Percentiles rank a stretch among this genome's conserved stretches.
These are phyloP conservation scores for Pholiota adiposa DNA, from an alignment of 1,284 basidiomycete genomes.

Conservation along the genomic window DNA sequence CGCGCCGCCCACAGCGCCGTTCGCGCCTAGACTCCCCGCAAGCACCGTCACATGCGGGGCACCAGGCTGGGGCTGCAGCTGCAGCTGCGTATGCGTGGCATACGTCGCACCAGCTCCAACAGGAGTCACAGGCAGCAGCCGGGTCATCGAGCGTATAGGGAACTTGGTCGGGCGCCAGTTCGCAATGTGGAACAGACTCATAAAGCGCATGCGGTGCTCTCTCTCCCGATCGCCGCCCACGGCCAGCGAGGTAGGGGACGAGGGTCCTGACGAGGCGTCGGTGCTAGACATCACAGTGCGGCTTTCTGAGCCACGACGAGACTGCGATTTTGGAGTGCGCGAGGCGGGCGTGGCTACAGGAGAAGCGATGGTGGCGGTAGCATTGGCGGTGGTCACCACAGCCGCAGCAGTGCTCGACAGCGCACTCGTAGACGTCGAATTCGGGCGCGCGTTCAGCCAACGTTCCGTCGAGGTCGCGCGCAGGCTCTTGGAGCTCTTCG, in stretches of 20 bases:
- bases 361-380: background rate
- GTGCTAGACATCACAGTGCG: background rate
- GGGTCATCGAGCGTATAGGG: conserved; percentile 1
- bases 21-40: background rate
- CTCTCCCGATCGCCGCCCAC: background rate
- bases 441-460: conserved; percentile 22
- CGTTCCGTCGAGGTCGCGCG: conserved; percentile 35
- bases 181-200: conserved; percentile 23
- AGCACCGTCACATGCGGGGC: background rate
- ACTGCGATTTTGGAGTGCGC: conserved; percentile 11
- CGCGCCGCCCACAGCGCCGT: background rate
- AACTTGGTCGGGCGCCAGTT: conserved; percentile 34
- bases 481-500: conserved; percentile 20
- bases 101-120: background rate
- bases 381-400: background rate
- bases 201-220: conserved; percentile 23
- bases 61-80: background rate
- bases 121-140: background rate
- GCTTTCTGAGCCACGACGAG: background rate
- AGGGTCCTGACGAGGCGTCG: background rate
- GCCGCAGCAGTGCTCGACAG: conserved; percentile 1
- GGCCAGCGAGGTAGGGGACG: background rate
- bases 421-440: conserved; percentile 12
- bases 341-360: conserved; percentile 11
- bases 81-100: background rate